A percentile compares a stretch with the other conserved stretches of the same genome.
These are phyloP conservation scores for Suillus subluteus DNA, from an alignment of 768 basidiomycete genomes.

Conservation along the genomic window DNA sequence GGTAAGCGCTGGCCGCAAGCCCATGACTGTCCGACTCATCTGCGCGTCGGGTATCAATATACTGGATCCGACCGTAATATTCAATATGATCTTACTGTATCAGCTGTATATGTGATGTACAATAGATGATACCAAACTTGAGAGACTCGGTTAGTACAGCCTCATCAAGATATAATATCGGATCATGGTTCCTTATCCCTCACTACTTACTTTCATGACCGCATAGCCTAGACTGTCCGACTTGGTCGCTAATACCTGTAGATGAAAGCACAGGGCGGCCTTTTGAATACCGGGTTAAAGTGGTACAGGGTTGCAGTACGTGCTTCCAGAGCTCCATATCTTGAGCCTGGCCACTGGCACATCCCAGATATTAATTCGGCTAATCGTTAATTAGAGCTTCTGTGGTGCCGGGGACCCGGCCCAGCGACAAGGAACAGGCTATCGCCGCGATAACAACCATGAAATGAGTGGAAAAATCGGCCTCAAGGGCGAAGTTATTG, in stretches of 20 bases:
- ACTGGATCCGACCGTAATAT: not conserved
- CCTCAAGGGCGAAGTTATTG: not conserved
- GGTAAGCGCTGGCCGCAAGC: not conserved
- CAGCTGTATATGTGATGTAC: not conserved
- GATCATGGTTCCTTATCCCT: not conserved
- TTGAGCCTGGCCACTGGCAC: not conserved
- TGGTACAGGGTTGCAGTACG: not conserved
- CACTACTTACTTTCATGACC: not conserved
- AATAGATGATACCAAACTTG: too few relatives aligned
- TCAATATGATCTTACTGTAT: too few relatives aligned
- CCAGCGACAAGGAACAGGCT: not conserved
- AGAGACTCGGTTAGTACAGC: not conserved
- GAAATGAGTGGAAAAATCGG: not conserved
- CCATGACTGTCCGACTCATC: too few relatives aligned
- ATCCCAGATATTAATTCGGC: not conserved
- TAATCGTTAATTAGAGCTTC: not conserved
- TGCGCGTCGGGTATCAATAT: not conserved
- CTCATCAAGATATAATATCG: not conserved
- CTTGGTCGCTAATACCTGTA: not conserved
- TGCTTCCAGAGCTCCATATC: conserved; percentile 2
- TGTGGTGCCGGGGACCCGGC: not conserved
- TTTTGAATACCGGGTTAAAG: conserved; percentile 2
- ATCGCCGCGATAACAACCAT: not conserved
- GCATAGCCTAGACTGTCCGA: conserved; percentile 1
- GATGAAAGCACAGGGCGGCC: conserved; percentile 5